Percentiles rank a stretch among this genome's conserved stretches.
Evolutionary conservation across 495 filamentous ascomycete species (phyloP).

Genomic region (Podospora pseudoanserina): DNA sequence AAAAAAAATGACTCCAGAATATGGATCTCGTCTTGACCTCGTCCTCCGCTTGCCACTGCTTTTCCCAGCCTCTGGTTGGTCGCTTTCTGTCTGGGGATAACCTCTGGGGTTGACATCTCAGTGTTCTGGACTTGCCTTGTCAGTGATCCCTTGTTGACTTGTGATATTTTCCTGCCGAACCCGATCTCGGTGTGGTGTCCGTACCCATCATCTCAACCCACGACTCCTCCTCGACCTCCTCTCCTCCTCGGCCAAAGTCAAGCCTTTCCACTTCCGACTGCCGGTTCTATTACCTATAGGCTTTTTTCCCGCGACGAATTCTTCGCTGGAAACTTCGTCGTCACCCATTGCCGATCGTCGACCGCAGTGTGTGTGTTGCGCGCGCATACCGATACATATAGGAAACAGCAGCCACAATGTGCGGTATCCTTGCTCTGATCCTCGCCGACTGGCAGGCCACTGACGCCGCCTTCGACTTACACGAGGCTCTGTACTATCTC

Average conservation of each 20-base stretch:
- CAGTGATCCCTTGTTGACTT: neutral
- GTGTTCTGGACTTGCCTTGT: constrained; percentile 1
- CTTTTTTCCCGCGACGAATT: neutral
- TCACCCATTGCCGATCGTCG: constrained; percentile 3
- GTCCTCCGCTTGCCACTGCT: constrained; percentile 15
- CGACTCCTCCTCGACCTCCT: neutral
- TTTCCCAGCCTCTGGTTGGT: constrained; percentile 9
- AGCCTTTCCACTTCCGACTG: neutral
- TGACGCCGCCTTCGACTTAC: constrained; percentile 60
- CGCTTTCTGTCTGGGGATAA: constrained; percentile 1
- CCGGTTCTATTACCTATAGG: neutral
- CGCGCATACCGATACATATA: neutral
- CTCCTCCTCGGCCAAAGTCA: neutral
- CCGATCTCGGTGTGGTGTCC: neutral
- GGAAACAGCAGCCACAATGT: constrained; percentile 55
- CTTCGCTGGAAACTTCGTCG: neutral
- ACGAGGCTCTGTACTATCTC: constrained; percentile 85
- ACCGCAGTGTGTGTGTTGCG: neutral
- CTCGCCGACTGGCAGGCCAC: constrained; percentile 50
- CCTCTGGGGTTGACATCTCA: constrained; percentile 7
- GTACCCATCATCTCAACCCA: neutral
- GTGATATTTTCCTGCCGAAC: neutral
- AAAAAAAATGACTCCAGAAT: constrained; percentile 10
- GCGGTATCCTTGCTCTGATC: constrained; percentile 81
- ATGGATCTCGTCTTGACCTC: constrained; percentile 15